Evolutionary conservation across 257 asterid genomes (phyloP), one percentile per base, ranked within the genome.

Genomic region (Primulina huaijiensis): DNA sequence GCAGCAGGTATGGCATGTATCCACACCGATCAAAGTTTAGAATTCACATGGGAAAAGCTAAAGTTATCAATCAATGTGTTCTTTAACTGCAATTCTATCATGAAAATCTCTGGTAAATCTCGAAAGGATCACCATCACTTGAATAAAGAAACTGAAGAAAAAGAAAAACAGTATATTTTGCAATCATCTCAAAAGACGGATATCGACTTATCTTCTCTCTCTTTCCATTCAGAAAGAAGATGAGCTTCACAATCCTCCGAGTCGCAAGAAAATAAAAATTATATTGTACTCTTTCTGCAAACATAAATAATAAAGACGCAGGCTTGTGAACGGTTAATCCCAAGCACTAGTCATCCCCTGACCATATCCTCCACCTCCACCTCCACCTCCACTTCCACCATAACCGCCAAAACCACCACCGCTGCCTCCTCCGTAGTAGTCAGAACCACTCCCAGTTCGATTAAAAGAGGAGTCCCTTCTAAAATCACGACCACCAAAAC

Each of bases 401-500:
- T 73, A 68, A 67, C 69, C 69, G 17, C 76, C 77, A 72, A 69
- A 64, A 46, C 74, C 74, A n/a, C 85, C 85, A 50, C 86, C 74
- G 5, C 76, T 34, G 6, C 83, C 81, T 1, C 86, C 85, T 19
- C 82, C 83, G 50, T 82, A 76, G 73, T 74, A 66, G 71, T 77
- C 80, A 6, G 43, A 61, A 14, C 92, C 84, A 7, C 88, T 72
- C 0, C 88, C 80, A 14, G 88, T 75, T 25, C 92, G 66, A 70
- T 43, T 81, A 70, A 8, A 80, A 55, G 86, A 80, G 12, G 83
- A 29, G 60, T 90, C 97, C 64, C 87, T 83, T 78, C 97, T 81
- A 58, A 78, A 90, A 79, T 90, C 97, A 40, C 97, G 93, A 25
- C 84, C 83, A 12, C 97, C 96, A 21, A 89, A 89, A 37, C 95